Evolutionary conservation across 164 flowering plant genomes (phyloP).

Genomic region (Tetracentron sinense): DNA sequence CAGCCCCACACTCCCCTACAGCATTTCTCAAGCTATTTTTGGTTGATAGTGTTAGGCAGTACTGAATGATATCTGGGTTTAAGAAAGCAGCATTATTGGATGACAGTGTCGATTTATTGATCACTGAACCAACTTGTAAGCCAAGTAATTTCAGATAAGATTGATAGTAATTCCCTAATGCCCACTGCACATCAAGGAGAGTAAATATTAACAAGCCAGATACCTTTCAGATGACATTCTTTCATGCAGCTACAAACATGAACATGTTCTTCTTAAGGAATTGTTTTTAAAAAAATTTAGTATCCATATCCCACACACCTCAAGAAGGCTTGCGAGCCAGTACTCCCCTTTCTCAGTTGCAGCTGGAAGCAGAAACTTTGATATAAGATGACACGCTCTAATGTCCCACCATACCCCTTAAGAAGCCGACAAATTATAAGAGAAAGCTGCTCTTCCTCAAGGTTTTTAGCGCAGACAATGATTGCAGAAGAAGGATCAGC

Average conservation of each 20-base stretch:
- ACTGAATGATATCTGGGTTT: constrained; percentile 79
- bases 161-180: constrained; percentile 61
- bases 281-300: too few species aligned
- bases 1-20: constrained; percentile 64
- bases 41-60: constrained; percentile 53
- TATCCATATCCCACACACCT: constrained; percentile 43
- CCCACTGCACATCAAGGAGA: constrained; percentile 67
- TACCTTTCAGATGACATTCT: not conserved
- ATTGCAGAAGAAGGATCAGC: constrained; percentile 90
- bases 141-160: constrained; percentile 60
- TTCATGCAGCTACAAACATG: not conserved
- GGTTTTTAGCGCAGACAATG: constrained; percentile 76
- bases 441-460: constrained; percentile 96
- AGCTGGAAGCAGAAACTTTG: constrained; percentile 67
- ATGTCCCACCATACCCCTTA: constrained; percentile 72
- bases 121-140: constrained; percentile 22
- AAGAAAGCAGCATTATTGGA: constrained; percentile 38
- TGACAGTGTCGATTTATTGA: constrained; percentile 22
- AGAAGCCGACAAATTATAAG: constrained; percentile 85
- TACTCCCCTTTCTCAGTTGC: constrained; percentile 70
- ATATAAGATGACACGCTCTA: constrained; percentile 61
- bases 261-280: constrained; percentile 1
- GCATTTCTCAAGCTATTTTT: constrained; percentile 74
- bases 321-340: constrained; percentile 81
- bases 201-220: constrained; percentile 7